Percentiles rank a stretch among this genome's conserved stretches.
Conservation (phyloP, 495 filamentous ascomycete species). For the Penicillium pulvis region DNA sequence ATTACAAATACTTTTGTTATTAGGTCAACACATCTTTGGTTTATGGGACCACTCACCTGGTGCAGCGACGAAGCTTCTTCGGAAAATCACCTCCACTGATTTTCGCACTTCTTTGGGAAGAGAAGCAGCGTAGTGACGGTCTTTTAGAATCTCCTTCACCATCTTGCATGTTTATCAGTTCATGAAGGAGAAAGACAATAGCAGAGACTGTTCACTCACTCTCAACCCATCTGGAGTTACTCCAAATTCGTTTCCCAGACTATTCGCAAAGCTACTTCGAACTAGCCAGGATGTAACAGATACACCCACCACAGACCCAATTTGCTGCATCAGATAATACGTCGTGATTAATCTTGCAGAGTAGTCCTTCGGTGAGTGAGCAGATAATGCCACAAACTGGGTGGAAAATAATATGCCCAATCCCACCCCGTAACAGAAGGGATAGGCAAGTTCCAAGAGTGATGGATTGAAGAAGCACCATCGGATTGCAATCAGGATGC, state of each 20-base stretch:
- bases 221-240: background rate
- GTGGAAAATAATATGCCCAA: background rate
- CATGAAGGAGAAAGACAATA: background rate
- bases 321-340: slow-evolving; percentile 4
- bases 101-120: background rate
- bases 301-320: slow-evolving; percentile 1
- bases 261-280: background rate
- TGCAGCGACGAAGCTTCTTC: background rate
- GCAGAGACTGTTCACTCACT: background rate
- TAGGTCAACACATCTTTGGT: background rate
- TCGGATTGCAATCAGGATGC: background rate
- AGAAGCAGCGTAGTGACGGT: background rate
- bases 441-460: background rate
- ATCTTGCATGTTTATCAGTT: background rate
- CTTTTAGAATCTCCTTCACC: background rate
- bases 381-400: slow-evolving; percentile 1
- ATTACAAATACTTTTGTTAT: background rate
- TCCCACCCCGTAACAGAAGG: background rate
- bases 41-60: background rate
- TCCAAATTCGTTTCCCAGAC: background rate
- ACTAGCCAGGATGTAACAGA: background rate
- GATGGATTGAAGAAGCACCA: slow-evolving; percentile 3
- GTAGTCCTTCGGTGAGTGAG: background rate
- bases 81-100: background rate
- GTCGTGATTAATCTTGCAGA: background rate